Evolutionary conservation across 257 asterid species (phyloP).

Genomic region (Solanum piurae): DNA sequence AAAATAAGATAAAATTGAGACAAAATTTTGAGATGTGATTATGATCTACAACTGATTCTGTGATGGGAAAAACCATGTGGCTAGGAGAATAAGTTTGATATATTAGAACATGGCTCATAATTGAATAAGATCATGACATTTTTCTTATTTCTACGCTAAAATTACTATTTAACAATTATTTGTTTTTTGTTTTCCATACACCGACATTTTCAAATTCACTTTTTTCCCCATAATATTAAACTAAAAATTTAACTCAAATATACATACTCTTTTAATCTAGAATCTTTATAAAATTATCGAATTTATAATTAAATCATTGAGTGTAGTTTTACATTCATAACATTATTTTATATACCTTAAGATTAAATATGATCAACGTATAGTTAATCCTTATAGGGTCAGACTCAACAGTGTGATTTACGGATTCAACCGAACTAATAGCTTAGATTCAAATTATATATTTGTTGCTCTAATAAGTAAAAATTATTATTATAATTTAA

Average conservation of each 20-base stretch:
- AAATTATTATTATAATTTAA: neutral
- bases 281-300: neutral
- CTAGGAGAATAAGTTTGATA: neutral
- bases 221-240: neutral
- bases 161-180: neutral
- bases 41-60: conserved; percentile 10
- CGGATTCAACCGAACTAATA: neutral
- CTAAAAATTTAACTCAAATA: neutral
- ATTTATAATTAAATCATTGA: too few species aligned
- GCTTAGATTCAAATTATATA: neutral
- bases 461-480: neutral
- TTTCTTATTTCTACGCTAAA: neutral
- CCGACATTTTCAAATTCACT: neutral
- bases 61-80: conserved; percentile 21
- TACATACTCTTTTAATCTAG: neutral
- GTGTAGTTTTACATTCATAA: neutral
- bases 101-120: conserved; percentile 25
- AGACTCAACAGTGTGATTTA: neutral
- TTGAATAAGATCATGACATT: conserved; percentile 13
- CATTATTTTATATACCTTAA: neutral
- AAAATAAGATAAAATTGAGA: neutral
- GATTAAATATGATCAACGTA: neutral
- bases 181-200: neutral
- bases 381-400: neutral
- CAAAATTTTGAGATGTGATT: neutral